Conservation (phyloP, 331 rosid species). For the Quercus phellos region DNA sequence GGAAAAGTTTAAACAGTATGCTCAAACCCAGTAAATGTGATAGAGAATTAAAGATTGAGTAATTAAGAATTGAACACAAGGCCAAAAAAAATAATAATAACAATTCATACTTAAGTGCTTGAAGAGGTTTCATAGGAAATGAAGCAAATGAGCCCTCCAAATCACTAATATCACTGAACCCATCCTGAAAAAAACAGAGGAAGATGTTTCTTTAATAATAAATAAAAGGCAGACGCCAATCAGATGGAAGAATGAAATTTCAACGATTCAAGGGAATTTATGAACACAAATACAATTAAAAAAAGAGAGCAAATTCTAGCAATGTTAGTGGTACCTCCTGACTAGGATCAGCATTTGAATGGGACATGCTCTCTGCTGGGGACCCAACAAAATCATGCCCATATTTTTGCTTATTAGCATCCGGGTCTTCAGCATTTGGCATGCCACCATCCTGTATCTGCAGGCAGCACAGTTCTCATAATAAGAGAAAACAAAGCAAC, state of each 20-base stretch:
- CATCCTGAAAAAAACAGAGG: slow-evolving; percentile 56
- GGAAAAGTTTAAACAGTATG: neutral
- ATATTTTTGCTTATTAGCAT: slow-evolving; percentile 36
- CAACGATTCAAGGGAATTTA: slow-evolving; percentile 9
- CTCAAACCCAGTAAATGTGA: too few relatives aligned
- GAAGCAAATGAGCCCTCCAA: slow-evolving; percentile 81
- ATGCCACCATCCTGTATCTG: slow-evolving; percentile 84
- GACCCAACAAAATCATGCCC: slow-evolving; percentile 37
- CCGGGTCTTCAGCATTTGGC: slow-evolving; percentile 42
- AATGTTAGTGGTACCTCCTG: slow-evolving; percentile 48
- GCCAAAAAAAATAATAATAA: neutral
- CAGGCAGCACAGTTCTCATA: slow-evolving; percentile 17
- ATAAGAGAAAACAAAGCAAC: slow-evolving; percentile 19
- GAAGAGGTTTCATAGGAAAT: slow-evolving; percentile 86
- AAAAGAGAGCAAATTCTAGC: neutral
- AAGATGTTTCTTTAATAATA: too few relatives aligned
- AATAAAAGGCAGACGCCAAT: slow-evolving; percentile 2
- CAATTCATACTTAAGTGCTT: slow-evolving; percentile 81
- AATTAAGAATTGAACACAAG: neutral
- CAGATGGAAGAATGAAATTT: slow-evolving; percentile 11
- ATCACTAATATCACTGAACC: slow-evolving; percentile 61
- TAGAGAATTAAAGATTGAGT: slow-evolving; percentile 11
- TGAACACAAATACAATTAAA: neutral
- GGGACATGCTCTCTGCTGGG: slow-evolving; percentile 37
- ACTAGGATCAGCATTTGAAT: slow-evolving; percentile 39